Conservation (phyloP, 495 filamentous ascomycete species). For the Hypoxylon perforatum region DNA sequence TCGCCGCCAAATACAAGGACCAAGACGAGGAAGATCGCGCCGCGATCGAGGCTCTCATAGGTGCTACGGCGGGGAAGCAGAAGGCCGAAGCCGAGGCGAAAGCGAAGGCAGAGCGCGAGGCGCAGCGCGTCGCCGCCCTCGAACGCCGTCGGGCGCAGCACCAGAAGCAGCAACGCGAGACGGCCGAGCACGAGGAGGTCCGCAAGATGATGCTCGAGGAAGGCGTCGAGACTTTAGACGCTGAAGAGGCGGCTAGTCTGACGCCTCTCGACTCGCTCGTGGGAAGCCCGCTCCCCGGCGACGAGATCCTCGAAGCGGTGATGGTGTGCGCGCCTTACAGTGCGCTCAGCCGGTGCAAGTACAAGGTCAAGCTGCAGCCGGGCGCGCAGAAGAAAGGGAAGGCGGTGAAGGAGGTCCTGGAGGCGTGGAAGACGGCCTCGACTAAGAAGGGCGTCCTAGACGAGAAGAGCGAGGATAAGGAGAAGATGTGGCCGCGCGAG, state of each 20-base stretch:
- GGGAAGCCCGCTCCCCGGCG: conserved; percentile 79
- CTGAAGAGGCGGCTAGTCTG: conserved; percentile 68
- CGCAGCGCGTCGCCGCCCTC: conserved; percentile 71
- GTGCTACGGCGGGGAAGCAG: conserved; percentile 68
- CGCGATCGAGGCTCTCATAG: conserved; percentile 83
- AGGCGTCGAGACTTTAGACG: conserved; percentile 55
- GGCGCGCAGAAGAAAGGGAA: conserved; percentile 93
- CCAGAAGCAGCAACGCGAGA: conserved; percentile 70
- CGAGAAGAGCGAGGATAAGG: conserved; percentile 67
- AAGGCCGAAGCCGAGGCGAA: conserved; percentile 65
- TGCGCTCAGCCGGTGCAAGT: conserved; percentile 81
- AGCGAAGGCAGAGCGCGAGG: conserved; percentile 62
- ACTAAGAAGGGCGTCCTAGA: conserved; percentile 68
- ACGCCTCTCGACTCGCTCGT: conserved; percentile 78
- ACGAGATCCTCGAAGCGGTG: conserved; percentile 90
- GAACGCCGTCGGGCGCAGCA: conserved; percentile 83
- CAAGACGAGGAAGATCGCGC: conserved; percentile 94
- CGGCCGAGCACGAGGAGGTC: conserved; percentile 72
- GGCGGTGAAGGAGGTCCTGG: conserved; percentile 87
- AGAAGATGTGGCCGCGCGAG: conserved; percentile 84
- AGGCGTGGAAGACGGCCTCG: conserved; percentile 74
- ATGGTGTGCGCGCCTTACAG: conserved; percentile 91
- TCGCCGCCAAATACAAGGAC: conserved; percentile 88
- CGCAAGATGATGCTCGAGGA: conserved; percentile 67
- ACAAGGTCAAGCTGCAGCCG: conserved; percentile 92